Evolutionary conservation across 768 basidiomycete genomes (phyloP), one percentile per base, ranked within the genome.

Genomic region (Suillus spraguei): DNA sequence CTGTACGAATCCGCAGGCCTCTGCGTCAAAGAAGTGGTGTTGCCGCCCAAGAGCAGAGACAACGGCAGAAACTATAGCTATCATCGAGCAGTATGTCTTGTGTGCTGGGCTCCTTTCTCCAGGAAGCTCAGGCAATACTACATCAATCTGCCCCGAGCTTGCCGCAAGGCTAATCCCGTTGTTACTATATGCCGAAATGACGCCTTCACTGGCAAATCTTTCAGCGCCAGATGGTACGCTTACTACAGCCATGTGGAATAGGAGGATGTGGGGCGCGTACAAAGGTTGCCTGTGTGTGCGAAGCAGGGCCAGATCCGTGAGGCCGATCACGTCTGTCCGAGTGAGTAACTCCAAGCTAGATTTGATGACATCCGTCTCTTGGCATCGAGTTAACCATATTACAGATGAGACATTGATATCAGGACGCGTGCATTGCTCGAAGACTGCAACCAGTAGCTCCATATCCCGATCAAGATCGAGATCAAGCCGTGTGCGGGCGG

Each of bases 231-330:
- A 82, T 0, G 89, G 85, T 60, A 91, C 83, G 63, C 86, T 86
- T 17, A 91, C 92, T 22, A 97, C 77, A 1, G 92, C 86, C 80
- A 95, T 90, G 70, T 97, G 94, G 79, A 97, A 92, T 36, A 89
- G 79, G 60, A 97, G 85, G 62, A 97, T 79, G 68, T 92, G 90
- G 0, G 90, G 87, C 0, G 90, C 82, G 70, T 94, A 94, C 33
- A 91, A 76, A 14, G 91, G 85, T 70, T 85, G 81, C 61, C 87
- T 88, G 52, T 85, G 84, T 1, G 83, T 70, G 24, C 89, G 79
- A 20, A 92, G 82, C 13, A 89, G 76, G 2, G 85, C 79, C 1
- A 91, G 73, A 66, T 92, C 88, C 14, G 89, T 86, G 16, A 88
- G 72, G 16, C 92, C 92, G 38, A 84, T 83, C 5, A 95, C 77